These are phyloP conservation scores for Aspergillus diversus DNA, from an alignment of 495 filamentous ascomycete genomes.

Conservation along the genomic window DNA sequence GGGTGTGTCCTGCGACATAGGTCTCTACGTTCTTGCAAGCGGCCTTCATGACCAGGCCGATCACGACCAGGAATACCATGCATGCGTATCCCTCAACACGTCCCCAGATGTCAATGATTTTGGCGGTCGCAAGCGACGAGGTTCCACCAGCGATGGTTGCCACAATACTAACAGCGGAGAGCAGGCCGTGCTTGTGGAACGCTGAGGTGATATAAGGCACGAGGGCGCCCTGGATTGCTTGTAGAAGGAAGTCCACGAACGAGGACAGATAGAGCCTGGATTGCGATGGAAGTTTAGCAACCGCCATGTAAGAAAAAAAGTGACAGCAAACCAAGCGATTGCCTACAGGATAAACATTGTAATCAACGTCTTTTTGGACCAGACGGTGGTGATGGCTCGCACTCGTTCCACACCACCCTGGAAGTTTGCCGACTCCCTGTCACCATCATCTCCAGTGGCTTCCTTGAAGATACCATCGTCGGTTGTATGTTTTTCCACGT, in stretches of 20 bases:
- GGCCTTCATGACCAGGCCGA: slow-evolving; percentile 7
- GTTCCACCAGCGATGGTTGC: slow-evolving; percentile 4
- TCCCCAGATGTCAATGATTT: slow-evolving; percentile 12
- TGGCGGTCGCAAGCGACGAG: slow-evolving; percentile 1
- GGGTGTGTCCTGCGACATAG: slow-evolving; percentile 4
- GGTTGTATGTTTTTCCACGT: background rate
- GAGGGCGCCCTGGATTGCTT: slow-evolving; percentile 1
- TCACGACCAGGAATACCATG: slow-evolving; percentile 3
- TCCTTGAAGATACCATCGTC: background rate
- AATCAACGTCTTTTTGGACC: slow-evolving; percentile 1
- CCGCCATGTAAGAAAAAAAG: background rate
- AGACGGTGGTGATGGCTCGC: slow-evolving; percentile 5
- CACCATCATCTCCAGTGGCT: background rate
- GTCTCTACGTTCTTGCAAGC: slow-evolving; percentile 3
- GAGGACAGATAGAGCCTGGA: slow-evolving; percentile 3
- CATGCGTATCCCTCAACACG: slow-evolving; percentile 7
- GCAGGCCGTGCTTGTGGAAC: slow-evolving; percentile 4
- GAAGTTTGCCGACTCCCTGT: background rate
- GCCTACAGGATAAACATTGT: slow-evolving; percentile 1
- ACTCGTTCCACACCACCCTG: slow-evolving; percentile 9
- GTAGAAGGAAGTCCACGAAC: slow-evolving; percentile 7
- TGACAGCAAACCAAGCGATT: background rate
- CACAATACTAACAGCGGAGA: slow-evolving; percentile 1
- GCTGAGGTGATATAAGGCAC: slow-evolving; percentile 7
- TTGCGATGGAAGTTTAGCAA: background rate